These are phyloP conservation scores for Quercus wislizeni DNA, from an alignment of 306 rosid genomes.

Conservation along the genomic window DNA sequence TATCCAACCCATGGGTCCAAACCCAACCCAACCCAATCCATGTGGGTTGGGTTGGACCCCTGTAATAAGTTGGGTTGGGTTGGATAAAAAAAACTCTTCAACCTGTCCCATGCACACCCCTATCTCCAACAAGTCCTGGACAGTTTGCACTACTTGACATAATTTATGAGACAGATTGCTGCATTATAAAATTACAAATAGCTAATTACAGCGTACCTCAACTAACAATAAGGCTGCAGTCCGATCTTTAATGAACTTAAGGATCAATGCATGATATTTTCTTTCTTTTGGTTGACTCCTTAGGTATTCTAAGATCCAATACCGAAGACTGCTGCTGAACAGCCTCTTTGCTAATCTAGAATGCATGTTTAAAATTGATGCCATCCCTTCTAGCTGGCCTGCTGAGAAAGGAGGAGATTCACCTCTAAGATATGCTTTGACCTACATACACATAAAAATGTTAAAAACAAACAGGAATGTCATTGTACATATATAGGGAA, in stretches of 20 bases:
- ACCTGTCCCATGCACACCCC: too few relatives aligned
- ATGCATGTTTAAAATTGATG: conserved; percentile 58
- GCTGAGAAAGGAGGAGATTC: conserved; percentile 72
- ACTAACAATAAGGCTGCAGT: conserved; percentile 71
- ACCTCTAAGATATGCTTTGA: conserved; percentile 80
- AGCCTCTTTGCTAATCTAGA: conserved; percentile 69
- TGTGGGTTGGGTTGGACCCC: too few relatives aligned
- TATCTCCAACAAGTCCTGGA: not conserved
- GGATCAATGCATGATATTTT: conserved; percentile 69
- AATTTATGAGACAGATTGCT: not conserved
- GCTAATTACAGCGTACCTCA: conserved; percentile 58
- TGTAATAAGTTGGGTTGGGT: too few relatives aligned
- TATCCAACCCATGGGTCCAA: too few relatives aligned
- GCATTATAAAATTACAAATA: not conserved
- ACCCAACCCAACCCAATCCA: too few relatives aligned
- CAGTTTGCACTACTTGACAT: not conserved
- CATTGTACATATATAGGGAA: not conserved
- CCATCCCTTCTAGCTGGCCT: conserved; percentile 81
- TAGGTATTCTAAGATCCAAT: conserved; percentile 88
- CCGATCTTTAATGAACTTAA: conserved; percentile 82
- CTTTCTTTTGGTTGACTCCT: conserved; percentile 76
- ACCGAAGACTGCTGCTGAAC: conserved; percentile 64
- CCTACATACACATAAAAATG: conserved; percentile 35
- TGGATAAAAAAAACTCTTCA: too few relatives aligned
- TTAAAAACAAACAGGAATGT: not conserved